Conservation (phyloP, 306 rosid genomes). For the Cucumis melo region DNA sequence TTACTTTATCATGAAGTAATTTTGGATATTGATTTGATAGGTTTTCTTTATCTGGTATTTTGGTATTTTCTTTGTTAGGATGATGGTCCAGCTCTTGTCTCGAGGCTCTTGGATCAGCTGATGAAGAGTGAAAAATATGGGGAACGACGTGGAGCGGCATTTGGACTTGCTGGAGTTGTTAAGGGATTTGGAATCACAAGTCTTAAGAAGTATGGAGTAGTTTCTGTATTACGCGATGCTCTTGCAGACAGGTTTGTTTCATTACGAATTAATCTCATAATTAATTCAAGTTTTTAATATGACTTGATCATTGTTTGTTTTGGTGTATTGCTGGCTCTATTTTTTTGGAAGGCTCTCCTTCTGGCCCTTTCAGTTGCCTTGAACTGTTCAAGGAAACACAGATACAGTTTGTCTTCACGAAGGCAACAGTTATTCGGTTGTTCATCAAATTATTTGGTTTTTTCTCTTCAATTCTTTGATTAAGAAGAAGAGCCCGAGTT, state of each 20-base stretch:
- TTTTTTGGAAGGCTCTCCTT: too few species aligned
- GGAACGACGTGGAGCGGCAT: conserved; percentile 96
- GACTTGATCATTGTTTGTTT: neutral
- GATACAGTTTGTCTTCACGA: too few species aligned
- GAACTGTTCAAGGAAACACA: too few species aligned
- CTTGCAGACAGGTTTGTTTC: conserved; percentile 65
- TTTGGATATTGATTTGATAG: neutral
- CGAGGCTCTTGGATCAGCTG: conserved; percentile 66
- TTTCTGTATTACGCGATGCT: conserved; percentile 50
- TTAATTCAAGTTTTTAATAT: neutral
- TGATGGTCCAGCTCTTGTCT: conserved; percentile 65
- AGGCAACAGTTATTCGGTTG: too few species aligned
- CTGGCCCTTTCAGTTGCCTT: too few species aligned
- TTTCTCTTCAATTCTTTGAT: too few species aligned
- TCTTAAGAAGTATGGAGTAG: conserved; percentile 71
- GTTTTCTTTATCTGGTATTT: neutral
- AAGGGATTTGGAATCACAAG: conserved; percentile 82
- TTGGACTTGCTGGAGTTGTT: conserved; percentile 92
- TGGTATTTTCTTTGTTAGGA: conserved; percentile 35
- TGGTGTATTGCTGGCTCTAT: neutral
- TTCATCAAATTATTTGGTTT: too few species aligned
- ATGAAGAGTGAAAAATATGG: conserved; percentile 92
- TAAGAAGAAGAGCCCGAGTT: too few species aligned
- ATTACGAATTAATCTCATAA: neutral
- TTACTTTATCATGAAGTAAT: neutral